phyloP scores from a whole-genome alignment of 768 basidiomycete species.

The Hericium coralloides region DNA sequence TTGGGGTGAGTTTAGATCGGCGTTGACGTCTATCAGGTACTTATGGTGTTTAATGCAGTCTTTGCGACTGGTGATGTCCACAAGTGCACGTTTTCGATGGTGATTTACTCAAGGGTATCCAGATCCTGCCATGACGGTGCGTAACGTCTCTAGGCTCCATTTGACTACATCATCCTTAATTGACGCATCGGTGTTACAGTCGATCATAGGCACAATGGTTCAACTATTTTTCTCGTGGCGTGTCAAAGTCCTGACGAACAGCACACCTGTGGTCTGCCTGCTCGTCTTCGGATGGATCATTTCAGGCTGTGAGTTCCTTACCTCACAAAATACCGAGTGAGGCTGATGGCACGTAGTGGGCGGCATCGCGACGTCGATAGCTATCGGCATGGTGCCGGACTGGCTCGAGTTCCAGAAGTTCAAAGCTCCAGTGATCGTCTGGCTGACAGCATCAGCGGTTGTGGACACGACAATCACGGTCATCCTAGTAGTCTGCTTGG shows the following conservation, averaged over 20 bases:
- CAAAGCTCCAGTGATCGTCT: constrained; percentile 9
- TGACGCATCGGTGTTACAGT: not conserved
- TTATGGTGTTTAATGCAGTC: not conserved
- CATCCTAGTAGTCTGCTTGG: constrained; percentile 11
- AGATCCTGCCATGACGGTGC: constrained; percentile 8
- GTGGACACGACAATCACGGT: constrained; percentile 10
- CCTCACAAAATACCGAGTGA: not conserved
- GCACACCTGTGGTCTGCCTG: not conserved
- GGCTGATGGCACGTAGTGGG: constrained; percentile 5
- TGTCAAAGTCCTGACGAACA: constrained; percentile 3
- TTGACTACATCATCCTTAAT: not conserved
- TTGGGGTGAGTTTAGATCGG: not conserved
- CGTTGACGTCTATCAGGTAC: too few species aligned
- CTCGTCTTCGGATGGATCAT: not conserved
- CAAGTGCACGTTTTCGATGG: not conserved
- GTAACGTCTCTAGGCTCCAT: not conserved
- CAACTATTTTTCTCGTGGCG: constrained; percentile 9
- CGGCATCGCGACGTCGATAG: constrained; percentile 11
- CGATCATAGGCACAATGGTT: constrained; percentile 3
- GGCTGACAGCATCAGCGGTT: constrained; percentile 9
- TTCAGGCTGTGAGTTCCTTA: not conserved
- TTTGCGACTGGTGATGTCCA: constrained; percentile 1
- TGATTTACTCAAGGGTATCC: not conserved
- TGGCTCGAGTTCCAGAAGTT: constrained; percentile 12
- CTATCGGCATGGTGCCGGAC: constrained; percentile 5